A percentile compares a stretch with the other conserved stretches of the same genome.
Conservation (phyloP, 2,329 filamentous ascomycete species). For the Colletotrichum scovillei region DNA sequence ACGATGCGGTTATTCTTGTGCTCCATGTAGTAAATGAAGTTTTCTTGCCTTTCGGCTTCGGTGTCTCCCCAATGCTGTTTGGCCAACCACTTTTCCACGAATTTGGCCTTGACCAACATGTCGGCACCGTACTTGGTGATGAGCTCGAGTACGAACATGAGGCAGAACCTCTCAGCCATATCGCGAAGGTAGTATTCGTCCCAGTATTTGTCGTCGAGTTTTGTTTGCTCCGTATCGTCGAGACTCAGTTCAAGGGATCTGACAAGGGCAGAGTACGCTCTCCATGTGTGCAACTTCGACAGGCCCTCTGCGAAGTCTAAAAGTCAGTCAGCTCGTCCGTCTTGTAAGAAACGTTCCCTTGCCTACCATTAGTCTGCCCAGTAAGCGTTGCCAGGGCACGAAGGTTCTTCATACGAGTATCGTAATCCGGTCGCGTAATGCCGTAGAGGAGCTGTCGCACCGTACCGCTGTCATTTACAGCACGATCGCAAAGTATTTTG, state of each 20-base stretch:
- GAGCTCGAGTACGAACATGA: slow-evolving; percentile 68
- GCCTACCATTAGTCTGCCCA: slow-evolving; percentile 44
- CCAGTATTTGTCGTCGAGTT: slow-evolving; percentile 66
- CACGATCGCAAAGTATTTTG: slow-evolving; percentile 66
- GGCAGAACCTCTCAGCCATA: slow-evolving; percentile 69
- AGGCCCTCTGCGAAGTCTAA: slow-evolving; percentile 50
- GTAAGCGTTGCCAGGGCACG: slow-evolving; percentile 68
- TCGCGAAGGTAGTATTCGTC: slow-evolving; percentile 74
- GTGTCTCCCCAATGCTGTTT: slow-evolving; percentile 76
- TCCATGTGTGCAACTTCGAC: slow-evolving; percentile 59
- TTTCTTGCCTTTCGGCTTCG: slow-evolving; percentile 62
- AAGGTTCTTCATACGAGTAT: slow-evolving; percentile 67
- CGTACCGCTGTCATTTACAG: slow-evolving; percentile 67
- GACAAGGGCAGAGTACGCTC: slow-evolving; percentile 68
- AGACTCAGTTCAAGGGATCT: slow-evolving; percentile 68
- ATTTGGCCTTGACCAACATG: slow-evolving; percentile 69
- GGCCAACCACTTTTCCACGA: slow-evolving; percentile 80
- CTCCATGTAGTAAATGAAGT: slow-evolving; percentile 64
- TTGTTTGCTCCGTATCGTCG: slow-evolving; percentile 60
- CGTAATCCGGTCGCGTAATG: slow-evolving; percentile 69
- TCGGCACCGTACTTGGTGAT: slow-evolving; percentile 68
- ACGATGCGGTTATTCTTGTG: slow-evolving; percentile 63
- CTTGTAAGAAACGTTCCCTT: not conserved
- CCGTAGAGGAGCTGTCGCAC: slow-evolving; percentile 65
- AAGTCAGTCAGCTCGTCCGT: slow-evolving; percentile 38